Evolutionary conservation across 768 basidiomycete species (phyloP).

Genomic region (Boletus bicolor): DNA sequence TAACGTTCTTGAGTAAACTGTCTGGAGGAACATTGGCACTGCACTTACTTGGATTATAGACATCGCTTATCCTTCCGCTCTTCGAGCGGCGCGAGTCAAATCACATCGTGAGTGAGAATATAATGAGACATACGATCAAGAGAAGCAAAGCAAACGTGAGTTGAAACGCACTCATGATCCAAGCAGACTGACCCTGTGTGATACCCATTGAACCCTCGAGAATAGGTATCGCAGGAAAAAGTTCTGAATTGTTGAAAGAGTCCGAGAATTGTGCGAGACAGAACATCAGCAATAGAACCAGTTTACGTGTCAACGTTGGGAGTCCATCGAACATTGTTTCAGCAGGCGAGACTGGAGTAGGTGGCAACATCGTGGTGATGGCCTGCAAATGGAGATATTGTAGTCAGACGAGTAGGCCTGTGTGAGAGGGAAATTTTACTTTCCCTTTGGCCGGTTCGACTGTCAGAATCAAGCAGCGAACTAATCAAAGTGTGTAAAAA

Average conservation of each 20-base stretch:
- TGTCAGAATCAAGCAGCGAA: background rate
- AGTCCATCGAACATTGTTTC: conserved; percentile 1
- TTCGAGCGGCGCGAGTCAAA: conserved; percentile 9
- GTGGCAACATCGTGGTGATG: conserved; percentile 11
- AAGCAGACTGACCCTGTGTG: conserved; percentile 16
- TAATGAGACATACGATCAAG: conserved; percentile 15
- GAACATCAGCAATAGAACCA: conserved; percentile 34
- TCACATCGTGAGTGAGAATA: background rate
- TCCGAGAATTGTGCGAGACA: conserved; percentile 45
- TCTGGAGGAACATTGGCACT: conserved; percentile 18
- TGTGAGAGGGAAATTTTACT: background rate
- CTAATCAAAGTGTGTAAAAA: background rate
- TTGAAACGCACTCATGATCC: conserved; percentile 43
- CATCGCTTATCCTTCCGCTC: conserved; percentile 26
- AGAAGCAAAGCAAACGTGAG: conserved; percentile 45
- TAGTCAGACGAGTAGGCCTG: background rate
- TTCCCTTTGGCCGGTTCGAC: background rate
- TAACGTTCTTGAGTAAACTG: conserved; percentile 32
- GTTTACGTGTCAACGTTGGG: conserved; percentile 23
- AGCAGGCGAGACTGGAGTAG: background rate
- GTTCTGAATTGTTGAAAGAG: conserved; percentile 41
- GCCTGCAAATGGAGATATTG: background rate
- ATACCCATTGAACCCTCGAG: conserved; percentile 22
- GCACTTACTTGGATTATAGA: conserved; percentile 31
- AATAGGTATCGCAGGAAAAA: conserved; percentile 39